Conservation (phyloP, 306 rosid species). For the Citrullus amarus region DNA sequence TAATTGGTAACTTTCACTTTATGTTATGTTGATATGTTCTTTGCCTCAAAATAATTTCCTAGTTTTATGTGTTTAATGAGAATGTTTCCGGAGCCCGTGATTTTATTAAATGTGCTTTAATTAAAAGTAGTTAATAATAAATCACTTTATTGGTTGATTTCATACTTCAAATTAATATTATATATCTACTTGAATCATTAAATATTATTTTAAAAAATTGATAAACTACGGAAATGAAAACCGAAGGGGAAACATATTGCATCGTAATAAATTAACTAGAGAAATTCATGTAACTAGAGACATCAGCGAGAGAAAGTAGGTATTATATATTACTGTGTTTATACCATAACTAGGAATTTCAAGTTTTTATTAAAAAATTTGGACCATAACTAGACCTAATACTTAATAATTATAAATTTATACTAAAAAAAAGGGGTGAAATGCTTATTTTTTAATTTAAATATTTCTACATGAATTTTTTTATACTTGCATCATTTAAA, state of each 20-base stretch:
- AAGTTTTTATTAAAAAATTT: too few relatives aligned
- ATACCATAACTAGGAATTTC: too few relatives aligned
- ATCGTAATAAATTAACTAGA: not conserved
- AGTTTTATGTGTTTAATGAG: not conserved
- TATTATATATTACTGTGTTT: too few relatives aligned
- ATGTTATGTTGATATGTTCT: not conserved
- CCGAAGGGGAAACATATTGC: not conserved
- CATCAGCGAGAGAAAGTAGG: not conserved
- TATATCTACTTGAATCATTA: not conserved
- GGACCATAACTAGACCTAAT: too few relatives aligned
- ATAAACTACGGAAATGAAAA: not conserved
- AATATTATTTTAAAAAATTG: not conserved
- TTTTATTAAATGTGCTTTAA: not conserved
- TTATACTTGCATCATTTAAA: too few relatives aligned
- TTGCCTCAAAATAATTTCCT: not conserved
- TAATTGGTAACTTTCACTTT: not conserved
- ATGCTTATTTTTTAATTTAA: too few relatives aligned
- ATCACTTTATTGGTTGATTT: not conserved
- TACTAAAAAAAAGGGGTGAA: too few relatives aligned
- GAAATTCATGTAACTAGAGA: not conserved
- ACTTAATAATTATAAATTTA: too few relatives aligned
- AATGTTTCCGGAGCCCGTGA: not conserved
- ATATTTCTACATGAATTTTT: too few relatives aligned
- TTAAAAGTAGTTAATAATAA: not conserved
- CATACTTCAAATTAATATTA: not conserved